These are phyloP conservation scores for Mikania micrantha DNA, from an alignment of 129 eudicot genomes.

Conservation along the genomic window DNA sequence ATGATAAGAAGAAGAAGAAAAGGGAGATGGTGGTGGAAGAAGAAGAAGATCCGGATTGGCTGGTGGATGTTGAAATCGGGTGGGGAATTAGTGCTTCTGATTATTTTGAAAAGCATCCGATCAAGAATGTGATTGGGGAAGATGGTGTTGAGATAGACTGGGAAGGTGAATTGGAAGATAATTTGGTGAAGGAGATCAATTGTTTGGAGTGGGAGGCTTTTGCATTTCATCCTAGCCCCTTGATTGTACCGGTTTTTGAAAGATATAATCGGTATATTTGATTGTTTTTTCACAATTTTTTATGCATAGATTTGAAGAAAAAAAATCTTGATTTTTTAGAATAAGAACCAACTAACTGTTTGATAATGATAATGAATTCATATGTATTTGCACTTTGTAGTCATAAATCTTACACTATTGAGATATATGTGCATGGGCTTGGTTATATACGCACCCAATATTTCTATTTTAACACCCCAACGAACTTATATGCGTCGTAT, in stretches of 20 bases:
- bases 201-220: slow-evolving; percentile 90
- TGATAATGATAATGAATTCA: too few species aligned
- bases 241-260: slow-evolving; percentile 84
- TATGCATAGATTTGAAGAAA: too few species aligned
- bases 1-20: slow-evolving; percentile 12
- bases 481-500: too few species aligned
- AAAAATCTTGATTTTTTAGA: too few species aligned
- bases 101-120: slow-evolving; percentile 73
- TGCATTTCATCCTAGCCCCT: slow-evolving; percentile 95
- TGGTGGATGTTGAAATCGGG: slow-evolving; percentile 83
- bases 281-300: background rate
- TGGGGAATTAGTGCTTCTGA: slow-evolving; percentile 97
- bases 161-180: slow-evolving; percentile 93
- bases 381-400: too few species aligned
- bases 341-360: too few species aligned
- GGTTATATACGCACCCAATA: too few species aligned
- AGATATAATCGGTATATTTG: slow-evolving; percentile 62
- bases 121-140: slow-evolving; percentile 72
- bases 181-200: slow-evolving; percentile 74
- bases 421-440: too few species aligned
- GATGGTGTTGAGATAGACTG: slow-evolving; percentile 86
- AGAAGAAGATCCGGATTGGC: slow-evolving; percentile 81
- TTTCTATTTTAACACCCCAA: too few species aligned
- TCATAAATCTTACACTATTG: too few species aligned
- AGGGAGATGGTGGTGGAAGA: slow-evolving; percentile 55